Evolutionary conservation across 495 filamentous ascomycete genomes (phyloP).

Genomic region (Penicillium verhagenii): DNA sequence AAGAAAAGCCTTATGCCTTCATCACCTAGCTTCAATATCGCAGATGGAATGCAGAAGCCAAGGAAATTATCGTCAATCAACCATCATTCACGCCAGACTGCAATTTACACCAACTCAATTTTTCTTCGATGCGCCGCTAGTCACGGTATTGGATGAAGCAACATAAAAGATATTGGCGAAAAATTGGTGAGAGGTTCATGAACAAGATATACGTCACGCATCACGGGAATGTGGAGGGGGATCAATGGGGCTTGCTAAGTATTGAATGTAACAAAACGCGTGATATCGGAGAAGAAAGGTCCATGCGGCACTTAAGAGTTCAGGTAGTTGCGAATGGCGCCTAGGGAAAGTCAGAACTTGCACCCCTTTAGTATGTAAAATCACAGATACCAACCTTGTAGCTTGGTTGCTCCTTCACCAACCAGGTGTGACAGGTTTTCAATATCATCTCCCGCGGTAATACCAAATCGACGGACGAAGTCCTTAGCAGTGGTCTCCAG

Average conservation of each 20-base stretch:
- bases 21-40: slow-evolving; percentile 12
- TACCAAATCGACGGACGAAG: slow-evolving; percentile 89
- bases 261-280: slow-evolving; percentile 18
- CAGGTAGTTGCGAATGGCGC: slow-evolving; percentile 81
- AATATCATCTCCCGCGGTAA: slow-evolving; percentile 91
- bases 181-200: background rate
- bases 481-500: slow-evolving; percentile 91
- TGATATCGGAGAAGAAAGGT: slow-evolving; percentile 2
- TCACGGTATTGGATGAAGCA: slow-evolving; percentile 2
- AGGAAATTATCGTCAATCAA: slow-evolving; percentile 7
- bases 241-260: slow-evolving; percentile 28
- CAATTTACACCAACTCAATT: slow-evolving; percentile 12
- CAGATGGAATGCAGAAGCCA: slow-evolving; percentile 2
- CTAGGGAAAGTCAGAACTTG: slow-evolving; percentile 27
- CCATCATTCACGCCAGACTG: slow-evolving; percentile 12
- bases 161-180: slow-evolving; percentile 3
- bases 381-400: slow-evolving; percentile 59
- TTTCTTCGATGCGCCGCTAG: slow-evolving; percentile 5
- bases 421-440: slow-evolving; percentile 80
- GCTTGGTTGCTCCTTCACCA: slow-evolving; percentile 77
- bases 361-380: background rate
- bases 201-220: slow-evolving; percentile 24
- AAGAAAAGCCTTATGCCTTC: slow-evolving; percentile 9
- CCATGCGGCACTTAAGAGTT: slow-evolving; percentile 51
- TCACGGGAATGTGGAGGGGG: slow-evolving; percentile 13